A percentile compares a stretch with the other conserved stretches of the same genome.
Evolutionary conservation across 441 rosid species (phyloP).

Genomic region (Syzygium malaccense): DNA sequence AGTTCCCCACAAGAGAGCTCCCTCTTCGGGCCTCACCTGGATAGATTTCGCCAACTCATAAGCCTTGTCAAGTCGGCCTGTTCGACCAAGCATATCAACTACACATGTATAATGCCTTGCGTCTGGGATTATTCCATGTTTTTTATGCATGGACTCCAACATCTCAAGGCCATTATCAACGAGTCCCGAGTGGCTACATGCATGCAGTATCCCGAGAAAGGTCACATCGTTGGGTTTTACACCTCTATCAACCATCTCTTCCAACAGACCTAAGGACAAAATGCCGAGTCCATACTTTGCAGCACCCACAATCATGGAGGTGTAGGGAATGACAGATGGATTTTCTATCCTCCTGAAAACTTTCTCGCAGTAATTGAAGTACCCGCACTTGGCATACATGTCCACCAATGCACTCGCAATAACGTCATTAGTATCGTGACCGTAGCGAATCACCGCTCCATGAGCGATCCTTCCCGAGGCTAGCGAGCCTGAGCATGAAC

Average conservation of each 20-base stretch:
- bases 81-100: constrained; percentile 74
- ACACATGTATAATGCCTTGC: constrained; percentile 61
- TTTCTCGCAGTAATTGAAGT: constrained; percentile 39
- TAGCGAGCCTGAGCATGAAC: constrained; percentile 61
- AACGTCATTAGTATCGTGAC: constrained; percentile 40
- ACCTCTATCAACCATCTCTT: constrained; percentile 49
- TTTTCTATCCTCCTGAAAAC: constrained; percentile 38
- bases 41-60: constrained; percentile 42
- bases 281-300: constrained; percentile 68
- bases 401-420: constrained; percentile 64
- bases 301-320: constrained; percentile 73
- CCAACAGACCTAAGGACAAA: constrained; percentile 42
- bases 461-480: constrained; percentile 59
- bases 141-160: constrained; percentile 41
- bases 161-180: constrained; percentile 47
- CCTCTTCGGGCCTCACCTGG: constrained; percentile 32
- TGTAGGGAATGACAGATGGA: constrained; percentile 59
- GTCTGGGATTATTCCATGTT: constrained; percentile 44
- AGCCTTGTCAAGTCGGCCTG: constrained; percentile 72
- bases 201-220: constrained; percentile 55
- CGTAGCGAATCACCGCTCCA: constrained; percentile 41
- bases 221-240: constrained; percentile 70
- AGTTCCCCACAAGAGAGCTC: constrained; percentile 66
- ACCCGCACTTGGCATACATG: constrained; percentile 79
- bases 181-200: constrained; percentile 81